Base-by-base conservation (phyloP, 768 basidiomycete genomes). In the Crucibulum laeve region DNA sequence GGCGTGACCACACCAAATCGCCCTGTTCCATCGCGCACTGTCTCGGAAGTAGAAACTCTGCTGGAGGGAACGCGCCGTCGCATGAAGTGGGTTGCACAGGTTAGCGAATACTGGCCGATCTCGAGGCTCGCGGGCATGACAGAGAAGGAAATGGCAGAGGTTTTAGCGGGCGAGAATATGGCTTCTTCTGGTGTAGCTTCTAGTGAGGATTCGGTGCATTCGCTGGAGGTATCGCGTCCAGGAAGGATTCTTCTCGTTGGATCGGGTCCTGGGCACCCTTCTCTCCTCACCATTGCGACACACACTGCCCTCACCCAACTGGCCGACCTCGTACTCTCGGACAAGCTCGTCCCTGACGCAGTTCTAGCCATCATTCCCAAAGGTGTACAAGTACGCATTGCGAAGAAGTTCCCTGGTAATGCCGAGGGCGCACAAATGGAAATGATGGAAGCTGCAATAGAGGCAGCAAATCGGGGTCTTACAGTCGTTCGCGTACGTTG, bases 351-450 rank as follows among this genome's bases (percentile, higher is more conserved):
- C 2, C 95, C 95, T 0, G 75, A 84, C 11, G 81, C 84, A 5
- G 87, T 99, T 6, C 80, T 99, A 15, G 82, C 77, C 0, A 71
- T 97, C 21, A 89, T 98, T 41, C 95, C 94, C 0, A 60, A 71
- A 4, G 63, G 68, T 21, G 77, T 84, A 0, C 76, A 84, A 44
- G 74, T 97, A 5, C 83, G 84, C 38, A 96, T 98, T 53, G 96
- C 96, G 14, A 85, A 86, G 52, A 99, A 99, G 57, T 97, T 95
- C 67, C 96, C 96, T 0, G 96, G 96, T 0, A 98, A 98, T 58
- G 91, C 92, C 2, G 95, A 99, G 38, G 85, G 86, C 11, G 92
- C 94, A 1, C 96, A 99, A 61, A 77, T 73, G 26, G 96, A 98
- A 65, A 82, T 98, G 75, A 95, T 96, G 91, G 80, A 87, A 47